Base-by-base conservation (phyloP, 2,329 filamentous ascomycete genomes). In the Curvularia verruculosa region DNA sequence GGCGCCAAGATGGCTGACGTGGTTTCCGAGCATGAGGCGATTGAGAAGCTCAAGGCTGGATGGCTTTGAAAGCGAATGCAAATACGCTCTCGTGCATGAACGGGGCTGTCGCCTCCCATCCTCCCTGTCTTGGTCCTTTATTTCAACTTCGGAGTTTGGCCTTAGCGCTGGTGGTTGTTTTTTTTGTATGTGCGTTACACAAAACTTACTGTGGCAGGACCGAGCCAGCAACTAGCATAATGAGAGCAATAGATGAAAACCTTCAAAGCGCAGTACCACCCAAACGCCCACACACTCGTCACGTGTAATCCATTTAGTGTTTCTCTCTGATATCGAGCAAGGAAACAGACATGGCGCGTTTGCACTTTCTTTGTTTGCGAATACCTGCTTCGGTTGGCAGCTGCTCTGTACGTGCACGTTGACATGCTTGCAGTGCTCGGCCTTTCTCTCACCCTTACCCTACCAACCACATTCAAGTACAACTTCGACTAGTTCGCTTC, bases 1-100 rank as follows among this genome's bases (percentile, higher is more conserved):
- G 71, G 80, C 58, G 75, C 79, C 3, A 82, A 82, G 61, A 81
- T 81, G 66, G 79, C 77, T 1, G 80, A 82, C 62, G 79, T 81
- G 1, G 76, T 82, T 0, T 56, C 64, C 3, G 79, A 80, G 51
- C 68, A 66, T 7, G 78, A 81, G 44, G 79, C 79, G 1, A 57
- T 80, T 4, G 66, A 71, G 26, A 75, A 73, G 34, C 66, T 81
- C 31, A 66, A 69, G 50, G 66, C 67, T 18, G 79, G 77, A 5
- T 81, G 79, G 70, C 39, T 34, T 24, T 65, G 53, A 57, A n/a
- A n/a, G 3, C 12, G 28, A 29, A 29, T 29, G 7, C 28, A 29
- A 3, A n/a, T 18, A 4, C n/a, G 18, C 18, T 24, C 8, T 6
- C 6, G 39, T 23, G 12, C 19, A 12, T 36, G 15, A 36, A 36